Conservation (phyloP, 2,329 filamentous ascomycete genomes). For the Pyricularia pennisetigena region DNA sequence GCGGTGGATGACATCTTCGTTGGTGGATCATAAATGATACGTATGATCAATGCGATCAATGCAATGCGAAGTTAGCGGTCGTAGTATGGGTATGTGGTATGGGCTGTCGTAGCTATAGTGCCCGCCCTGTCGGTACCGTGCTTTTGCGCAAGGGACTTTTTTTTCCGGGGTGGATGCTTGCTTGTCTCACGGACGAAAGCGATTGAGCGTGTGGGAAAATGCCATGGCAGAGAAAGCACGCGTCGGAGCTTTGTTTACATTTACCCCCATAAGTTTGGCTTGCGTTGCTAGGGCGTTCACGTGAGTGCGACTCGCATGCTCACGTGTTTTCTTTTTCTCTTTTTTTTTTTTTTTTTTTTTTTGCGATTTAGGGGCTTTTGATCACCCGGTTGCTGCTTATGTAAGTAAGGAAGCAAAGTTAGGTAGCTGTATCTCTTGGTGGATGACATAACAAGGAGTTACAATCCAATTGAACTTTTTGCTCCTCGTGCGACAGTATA, state of each 20-base stretch:
- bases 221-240: neutral
- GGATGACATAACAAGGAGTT: no score
- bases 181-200: neutral
- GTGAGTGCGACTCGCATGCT: neutral
- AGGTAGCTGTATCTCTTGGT: no score
- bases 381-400: neutral
- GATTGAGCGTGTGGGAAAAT: neutral
- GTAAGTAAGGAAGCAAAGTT: neutral
- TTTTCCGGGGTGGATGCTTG: neutral
- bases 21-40: neutral
- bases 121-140: neutral
- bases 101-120: neutral
- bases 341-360: no score
- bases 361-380: no score
- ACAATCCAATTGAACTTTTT: no score
- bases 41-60: slow-evolving; percentile 1
- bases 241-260: neutral
- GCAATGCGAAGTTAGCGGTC: neutral
- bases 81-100: neutral
- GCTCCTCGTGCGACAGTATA: no score
- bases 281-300: neutral
- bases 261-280: neutral
- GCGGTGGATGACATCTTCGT: slow-evolving; percentile 1
- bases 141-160: neutral
- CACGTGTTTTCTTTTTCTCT: no score